Evolutionary conservation across 768 basidiomycete species (phyloP).

Genomic region (Leccinum barrowsii): DNA sequence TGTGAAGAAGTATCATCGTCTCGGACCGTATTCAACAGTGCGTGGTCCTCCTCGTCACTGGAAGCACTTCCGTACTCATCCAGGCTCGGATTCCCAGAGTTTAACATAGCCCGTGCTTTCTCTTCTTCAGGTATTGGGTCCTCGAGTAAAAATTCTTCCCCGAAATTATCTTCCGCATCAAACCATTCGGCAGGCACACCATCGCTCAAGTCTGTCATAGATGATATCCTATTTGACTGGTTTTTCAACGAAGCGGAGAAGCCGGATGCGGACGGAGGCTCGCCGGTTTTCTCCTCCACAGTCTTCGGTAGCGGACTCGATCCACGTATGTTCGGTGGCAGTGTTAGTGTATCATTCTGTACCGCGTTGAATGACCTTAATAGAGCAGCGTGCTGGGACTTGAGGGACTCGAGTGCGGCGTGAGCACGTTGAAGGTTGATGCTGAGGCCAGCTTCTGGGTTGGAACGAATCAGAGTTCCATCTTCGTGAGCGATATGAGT

Average conservation of each 20-base stretch:
- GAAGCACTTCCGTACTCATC: constrained; percentile 40
- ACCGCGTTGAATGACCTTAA: constrained; percentile 39
- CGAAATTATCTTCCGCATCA: constrained; percentile 57
- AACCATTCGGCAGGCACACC: constrained; percentile 63
- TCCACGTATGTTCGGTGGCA: constrained; percentile 20
- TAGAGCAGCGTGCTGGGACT: constrained; percentile 55
- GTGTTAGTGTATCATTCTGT: constrained; percentile 26
- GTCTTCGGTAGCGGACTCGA: constrained; percentile 40
- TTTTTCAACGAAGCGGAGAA: constrained; percentile 30
- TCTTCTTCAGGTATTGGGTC: constrained; percentile 38
- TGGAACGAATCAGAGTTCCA: constrained; percentile 16
- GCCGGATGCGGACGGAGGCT: constrained; percentile 20
- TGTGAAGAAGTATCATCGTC: constrained; percentile 6
- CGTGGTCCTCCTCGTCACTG: constrained; percentile 44
- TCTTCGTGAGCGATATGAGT: constrained; percentile 26
- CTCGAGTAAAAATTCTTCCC: constrained; percentile 62
- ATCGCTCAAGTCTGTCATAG: constrained; percentile 48
- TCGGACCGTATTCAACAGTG: background rate
- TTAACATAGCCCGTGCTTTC: constrained; percentile 36
- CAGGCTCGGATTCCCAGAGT: constrained; percentile 40
- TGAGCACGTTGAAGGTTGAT: constrained; percentile 42
- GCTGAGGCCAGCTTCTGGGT: constrained; percentile 16
- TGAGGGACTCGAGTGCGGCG: constrained; percentile 49
- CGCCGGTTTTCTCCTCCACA: constrained; percentile 45
- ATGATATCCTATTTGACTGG: constrained; percentile 43